These are phyloP conservation scores for Annulohypoxylon stygium DNA, from an alignment of 495 filamentous ascomycete genomes.

Conservation along the genomic window DNA sequence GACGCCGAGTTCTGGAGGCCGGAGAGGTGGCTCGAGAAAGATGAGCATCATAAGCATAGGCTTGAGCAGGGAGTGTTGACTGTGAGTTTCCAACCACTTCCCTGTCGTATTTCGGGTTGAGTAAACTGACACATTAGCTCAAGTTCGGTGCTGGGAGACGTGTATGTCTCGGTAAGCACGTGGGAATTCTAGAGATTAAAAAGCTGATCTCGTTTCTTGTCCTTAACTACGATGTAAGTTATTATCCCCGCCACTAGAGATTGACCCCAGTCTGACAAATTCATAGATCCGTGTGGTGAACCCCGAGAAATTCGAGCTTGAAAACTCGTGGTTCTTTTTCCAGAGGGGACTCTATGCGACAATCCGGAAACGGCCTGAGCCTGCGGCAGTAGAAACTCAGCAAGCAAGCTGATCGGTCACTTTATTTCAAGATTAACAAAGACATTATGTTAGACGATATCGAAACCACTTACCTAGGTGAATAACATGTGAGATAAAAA, in stretches of 20 bases:
- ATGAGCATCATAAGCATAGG: neutral
- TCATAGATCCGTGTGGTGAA: slow-evolving; percentile 10
- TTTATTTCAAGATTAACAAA: neutral
- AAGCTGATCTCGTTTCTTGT: slow-evolving; percentile 16
- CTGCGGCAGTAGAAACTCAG: neutral
- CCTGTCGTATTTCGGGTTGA: neutral
- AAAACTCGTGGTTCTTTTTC: slow-evolving; percentile 17
- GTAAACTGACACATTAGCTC: neutral
- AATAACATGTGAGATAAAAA: neutral
- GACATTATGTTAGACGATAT: too few relatives aligned
- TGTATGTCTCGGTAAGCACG: slow-evolving; percentile 7
- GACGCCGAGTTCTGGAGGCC: slow-evolving; percentile 14
- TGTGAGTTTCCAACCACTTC: neutral
- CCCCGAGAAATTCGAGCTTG: slow-evolving; percentile 5
- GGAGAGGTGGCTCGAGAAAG: slow-evolving; percentile 11
- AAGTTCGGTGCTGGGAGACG: slow-evolving; percentile 9
- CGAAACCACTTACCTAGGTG: neutral
- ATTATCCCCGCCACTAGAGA: neutral
- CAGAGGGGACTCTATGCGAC: slow-evolving; percentile 9
- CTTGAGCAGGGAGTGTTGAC: slow-evolving; percentile 7
- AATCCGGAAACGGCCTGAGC: neutral
- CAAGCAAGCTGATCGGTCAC: neutral
- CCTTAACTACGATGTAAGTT: slow-evolving; percentile 4
- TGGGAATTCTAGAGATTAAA: slow-evolving; percentile 7
- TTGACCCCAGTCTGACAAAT: neutral